These are phyloP conservation scores for Penicillium argentinense DNA, from an alignment of 495 filamentous ascomycete genomes.

Conservation along the genomic window DNA sequence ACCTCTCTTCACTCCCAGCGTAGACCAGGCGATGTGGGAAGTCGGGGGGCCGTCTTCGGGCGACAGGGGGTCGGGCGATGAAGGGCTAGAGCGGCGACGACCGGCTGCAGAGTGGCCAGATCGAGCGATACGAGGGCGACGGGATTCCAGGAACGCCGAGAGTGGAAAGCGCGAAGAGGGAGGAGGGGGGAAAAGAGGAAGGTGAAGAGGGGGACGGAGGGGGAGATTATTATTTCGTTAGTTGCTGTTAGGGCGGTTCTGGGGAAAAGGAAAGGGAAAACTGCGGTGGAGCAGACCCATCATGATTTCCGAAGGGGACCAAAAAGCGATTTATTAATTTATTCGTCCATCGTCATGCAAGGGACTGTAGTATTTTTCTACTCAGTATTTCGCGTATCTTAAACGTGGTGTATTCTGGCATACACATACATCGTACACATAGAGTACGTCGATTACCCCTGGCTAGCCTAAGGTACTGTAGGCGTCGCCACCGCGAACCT, in stretches of 20 bases:
- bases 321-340: no score
- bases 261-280: slow-evolving; percentile 18
- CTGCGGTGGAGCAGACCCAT: slow-evolving; percentile 9
- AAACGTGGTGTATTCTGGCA: no score
- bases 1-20: no score
- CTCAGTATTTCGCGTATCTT: not conserved
- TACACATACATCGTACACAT: not conserved
- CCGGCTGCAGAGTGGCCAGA: no score
- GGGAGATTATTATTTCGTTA: slow-evolving; percentile 26
- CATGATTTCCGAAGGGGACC: no score
- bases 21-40: no score
- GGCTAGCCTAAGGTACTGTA: not conserved
- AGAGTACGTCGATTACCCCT: no score
- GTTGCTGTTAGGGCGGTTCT: slow-evolving; percentile 21
- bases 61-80: no score
- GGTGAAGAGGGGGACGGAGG: slow-evolving; percentile 5
- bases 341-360: not conserved
- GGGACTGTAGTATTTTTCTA: not conserved
- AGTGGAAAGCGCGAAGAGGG: slow-evolving; percentile 3
- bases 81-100: not conserved
- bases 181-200: slow-evolving; percentile 5
- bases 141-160: not conserved
- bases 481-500: slow-evolving; percentile 1
- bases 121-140: no score
- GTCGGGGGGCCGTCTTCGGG: no score